phyloP scores from a whole-genome alignment of 129 eudicot species.

The Flaveria trinervia region DNA sequence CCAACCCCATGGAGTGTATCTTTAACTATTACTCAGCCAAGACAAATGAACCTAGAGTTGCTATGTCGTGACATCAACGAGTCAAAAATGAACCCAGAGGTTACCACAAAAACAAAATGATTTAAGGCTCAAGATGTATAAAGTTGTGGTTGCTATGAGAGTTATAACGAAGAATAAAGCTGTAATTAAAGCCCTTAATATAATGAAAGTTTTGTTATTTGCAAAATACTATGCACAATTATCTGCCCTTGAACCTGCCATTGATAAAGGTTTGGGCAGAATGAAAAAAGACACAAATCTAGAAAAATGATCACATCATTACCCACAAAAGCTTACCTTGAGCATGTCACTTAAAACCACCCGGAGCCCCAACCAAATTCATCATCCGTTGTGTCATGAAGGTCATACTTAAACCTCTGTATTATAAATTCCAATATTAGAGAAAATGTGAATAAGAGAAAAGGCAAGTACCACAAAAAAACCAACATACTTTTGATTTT shows the following conservation, averaged over 20 bases:
- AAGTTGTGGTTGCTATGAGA: too few relatives aligned
- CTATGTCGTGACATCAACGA: too few relatives aligned
- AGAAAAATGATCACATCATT: neutral
- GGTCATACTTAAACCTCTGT: constrained; percentile 30
- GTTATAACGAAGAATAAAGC: neutral
- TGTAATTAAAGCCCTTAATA: neutral
- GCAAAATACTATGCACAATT: neutral
- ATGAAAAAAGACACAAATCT: neutral
- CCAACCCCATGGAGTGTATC: too few relatives aligned
- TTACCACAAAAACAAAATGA: too few relatives aligned
- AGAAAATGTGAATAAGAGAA: neutral
- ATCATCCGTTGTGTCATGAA: constrained; percentile 23
- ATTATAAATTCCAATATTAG: neutral
- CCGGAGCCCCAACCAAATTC: constrained; percentile 23
- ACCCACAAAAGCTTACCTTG: constrained; percentile 5
- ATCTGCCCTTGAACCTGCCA: neutral
- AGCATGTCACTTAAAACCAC: neutral
- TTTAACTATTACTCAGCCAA: too few relatives aligned
- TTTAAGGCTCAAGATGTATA: too few relatives aligned
- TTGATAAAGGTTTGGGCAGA: constrained; percentile 1
- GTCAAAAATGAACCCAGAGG: too few relatives aligned
- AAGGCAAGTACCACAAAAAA: too few relatives aligned
- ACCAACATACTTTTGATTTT: too few relatives aligned
- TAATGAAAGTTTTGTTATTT: neutral
- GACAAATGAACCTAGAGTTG: too few relatives aligned